Evolutionary conservation across 768 basidiomycete species (phyloP).

Genomic region (Leccinum sublutescens): DNA sequence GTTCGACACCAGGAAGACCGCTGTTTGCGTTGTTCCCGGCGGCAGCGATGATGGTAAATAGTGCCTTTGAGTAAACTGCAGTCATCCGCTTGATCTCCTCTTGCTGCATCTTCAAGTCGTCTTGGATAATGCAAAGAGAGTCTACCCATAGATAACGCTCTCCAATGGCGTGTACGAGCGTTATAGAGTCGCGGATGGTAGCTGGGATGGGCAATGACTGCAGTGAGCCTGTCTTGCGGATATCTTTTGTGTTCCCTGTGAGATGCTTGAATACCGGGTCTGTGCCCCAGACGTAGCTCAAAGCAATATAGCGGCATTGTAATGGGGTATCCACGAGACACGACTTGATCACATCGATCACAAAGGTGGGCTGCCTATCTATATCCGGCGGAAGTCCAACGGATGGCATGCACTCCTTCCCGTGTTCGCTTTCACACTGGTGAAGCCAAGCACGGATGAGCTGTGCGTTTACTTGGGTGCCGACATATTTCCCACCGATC

Average conservation of each 20-base stretch:
- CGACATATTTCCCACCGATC: constrained; percentile 11
- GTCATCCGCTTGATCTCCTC: constrained; percentile 23
- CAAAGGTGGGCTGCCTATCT: constrained; percentile 9
- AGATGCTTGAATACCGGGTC: constrained; percentile 11
- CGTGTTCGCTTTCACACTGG: constrained; percentile 13
- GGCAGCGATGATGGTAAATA: constrained; percentile 23
- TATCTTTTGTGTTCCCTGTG: background rate
- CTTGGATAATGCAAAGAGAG: constrained; percentile 23
- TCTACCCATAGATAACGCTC: constrained; percentile 29
- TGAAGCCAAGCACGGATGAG: constrained; percentile 18
- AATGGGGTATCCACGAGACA: constrained; percentile 20
- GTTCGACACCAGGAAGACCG: constrained; percentile 13
- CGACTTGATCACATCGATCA: constrained; percentile 15
- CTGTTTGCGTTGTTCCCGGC: constrained; percentile 8
- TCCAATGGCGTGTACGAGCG: constrained; percentile 18
- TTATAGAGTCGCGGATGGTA: constrained; percentile 26
- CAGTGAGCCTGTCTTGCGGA: constrained; percentile 6
- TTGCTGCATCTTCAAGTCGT: constrained; percentile 15
- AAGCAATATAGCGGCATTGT: constrained; percentile 22
- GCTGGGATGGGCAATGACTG: constrained; percentile 12
- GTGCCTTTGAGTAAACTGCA: constrained; percentile 15
- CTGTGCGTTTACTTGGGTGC: background rate
- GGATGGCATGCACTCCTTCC: constrained; percentile 5
- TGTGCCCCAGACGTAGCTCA: constrained; percentile 26
- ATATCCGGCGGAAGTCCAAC: background rate